Percentiles rank a stretch among this genome's conserved stretches.
Conservation (phyloP, 768 basidiomycete genomes). For the Amanita pallidorosea region DNA sequence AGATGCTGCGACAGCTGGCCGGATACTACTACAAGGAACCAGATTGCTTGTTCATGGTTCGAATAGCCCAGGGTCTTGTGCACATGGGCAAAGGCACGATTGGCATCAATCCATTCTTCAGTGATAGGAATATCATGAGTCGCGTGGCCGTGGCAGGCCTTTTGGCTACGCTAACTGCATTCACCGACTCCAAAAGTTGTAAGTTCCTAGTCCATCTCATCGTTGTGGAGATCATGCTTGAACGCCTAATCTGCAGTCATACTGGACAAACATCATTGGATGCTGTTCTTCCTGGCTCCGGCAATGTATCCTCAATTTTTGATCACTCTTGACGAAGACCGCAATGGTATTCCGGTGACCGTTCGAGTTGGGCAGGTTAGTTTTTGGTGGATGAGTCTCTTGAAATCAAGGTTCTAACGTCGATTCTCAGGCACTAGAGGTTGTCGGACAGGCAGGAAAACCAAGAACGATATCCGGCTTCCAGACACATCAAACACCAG, state of each 20-base stretch:
- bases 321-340: constrained; percentile 90
- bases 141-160: constrained; percentile 84
- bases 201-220: constrained; percentile 24
- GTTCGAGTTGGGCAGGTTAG: constrained; percentile 88
- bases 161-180: constrained; percentile 79
- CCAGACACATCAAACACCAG: constrained; percentile 97
- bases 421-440: constrained; percentile 72
- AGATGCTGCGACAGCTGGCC: constrained; percentile 94
- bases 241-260: constrained; percentile 49
- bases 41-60: constrained; percentile 92
- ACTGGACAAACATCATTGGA: constrained; percentile 96
- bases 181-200: constrained; percentile 93
- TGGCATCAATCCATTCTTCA: constrained; percentile 94
- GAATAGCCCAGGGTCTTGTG: constrained; percentile 92
- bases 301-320: constrained; percentile 99
- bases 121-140: constrained; percentile 83
- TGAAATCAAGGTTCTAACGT: constrained; percentile 1
- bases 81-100: constrained; percentile 99
- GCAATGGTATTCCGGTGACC: constrained; percentile 77
- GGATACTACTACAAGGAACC: constrained; percentile 99
- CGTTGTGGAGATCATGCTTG: neutral
- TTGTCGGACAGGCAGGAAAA: constrained; percentile 96
- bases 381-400: neutral
- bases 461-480: constrained; percentile 94
- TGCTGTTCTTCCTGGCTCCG: constrained; percentile 91